Evolutionary conservation across 768 basidiomycete genomes (phyloP).

Genomic region (Leccinum boreale): DNA sequence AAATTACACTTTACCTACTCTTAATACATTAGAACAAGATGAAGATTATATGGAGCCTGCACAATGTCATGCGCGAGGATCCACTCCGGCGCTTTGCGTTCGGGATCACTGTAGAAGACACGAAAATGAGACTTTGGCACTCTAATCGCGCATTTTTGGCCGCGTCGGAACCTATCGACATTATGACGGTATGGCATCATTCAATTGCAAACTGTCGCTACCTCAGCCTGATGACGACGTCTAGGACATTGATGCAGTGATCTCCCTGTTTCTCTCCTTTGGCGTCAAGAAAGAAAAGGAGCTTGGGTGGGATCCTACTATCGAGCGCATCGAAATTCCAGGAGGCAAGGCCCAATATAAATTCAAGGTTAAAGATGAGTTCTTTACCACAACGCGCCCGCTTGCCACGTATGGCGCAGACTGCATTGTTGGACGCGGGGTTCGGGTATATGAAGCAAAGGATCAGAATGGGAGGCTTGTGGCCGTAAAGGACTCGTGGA

Average conservation of each 20-base stretch:
- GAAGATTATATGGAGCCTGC: conserved; percentile 27
- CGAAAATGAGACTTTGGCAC: conserved; percentile 28
- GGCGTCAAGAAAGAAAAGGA: too few species aligned
- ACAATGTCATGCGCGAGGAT: background rate
- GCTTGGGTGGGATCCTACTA: conserved; percentile 11
- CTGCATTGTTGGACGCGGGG: background rate
- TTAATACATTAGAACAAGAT: conserved; percentile 2
- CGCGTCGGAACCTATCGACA: background rate
- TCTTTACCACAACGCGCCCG: background rate
- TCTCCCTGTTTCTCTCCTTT: too few species aligned
- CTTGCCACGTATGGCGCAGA: conserved; percentile 4
- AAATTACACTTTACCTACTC: background rate
- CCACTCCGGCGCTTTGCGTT: background rate
- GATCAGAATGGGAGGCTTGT: background rate
- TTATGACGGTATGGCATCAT: background rate
- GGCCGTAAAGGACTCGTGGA: conserved; percentile 7
- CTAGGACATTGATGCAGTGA: too few species aligned
- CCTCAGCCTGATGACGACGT: too few species aligned
- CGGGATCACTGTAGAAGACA: background rate
- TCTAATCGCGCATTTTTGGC: background rate
- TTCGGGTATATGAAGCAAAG: conserved; percentile 1
- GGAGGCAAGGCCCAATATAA: background rate
- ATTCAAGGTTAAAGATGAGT: background rate
- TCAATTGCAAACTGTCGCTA: too few species aligned
- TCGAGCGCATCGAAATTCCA: background rate